These are phyloP conservation scores for Suhomyces atakaporum DNA, from an alignment of 1,139 yeast genomes.

Conservation along the genomic window DNA sequence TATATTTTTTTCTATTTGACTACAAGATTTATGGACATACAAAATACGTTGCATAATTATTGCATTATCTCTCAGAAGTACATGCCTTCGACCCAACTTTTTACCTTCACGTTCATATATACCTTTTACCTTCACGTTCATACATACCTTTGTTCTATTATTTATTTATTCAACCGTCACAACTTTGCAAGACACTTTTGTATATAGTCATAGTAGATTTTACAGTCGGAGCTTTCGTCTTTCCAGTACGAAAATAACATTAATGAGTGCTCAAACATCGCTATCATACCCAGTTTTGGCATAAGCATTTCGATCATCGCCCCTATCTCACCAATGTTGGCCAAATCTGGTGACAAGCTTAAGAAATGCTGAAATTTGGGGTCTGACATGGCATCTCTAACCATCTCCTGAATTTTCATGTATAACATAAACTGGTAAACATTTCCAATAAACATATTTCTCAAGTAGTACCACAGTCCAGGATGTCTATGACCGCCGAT, in stretches of 20 bases:
- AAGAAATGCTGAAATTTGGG: slow-evolving; percentile 12
- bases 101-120: too few relatives aligned
- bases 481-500: slow-evolving; percentile 44
- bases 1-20: too few relatives aligned
- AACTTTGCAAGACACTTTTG: slow-evolving; percentile 24
- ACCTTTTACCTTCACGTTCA: too few relatives aligned
- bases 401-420: slow-evolving; percentile 31
- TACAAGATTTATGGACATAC: too few relatives aligned
- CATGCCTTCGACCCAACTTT: too few relatives aligned
- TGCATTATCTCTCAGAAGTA: too few relatives aligned
- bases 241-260: slow-evolving; percentile 41
- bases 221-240: slow-evolving; percentile 40
- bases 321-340: slow-evolving; percentile 13
- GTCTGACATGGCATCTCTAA: slow-evolving; percentile 17
- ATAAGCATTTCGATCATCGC: slow-evolving; percentile 25
- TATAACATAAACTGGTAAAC: slow-evolving; percentile 41
- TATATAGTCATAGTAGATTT: slow-evolving; percentile 28
- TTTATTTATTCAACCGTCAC: too few relatives aligned
- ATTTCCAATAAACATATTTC: slow-evolving; percentile 45
- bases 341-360: slow-evolving; percentile 9
- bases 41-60: too few relatives aligned
- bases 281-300: slow-evolving; percentile 27
- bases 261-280: slow-evolving; percentile 34
- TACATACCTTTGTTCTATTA: too few relatives aligned
- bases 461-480: slow-evolving; percentile 44